A percentile compares a stretch with the other conserved stretches of the same genome.
Evolutionary conservation across 2,329 filamentous ascomycete species (phyloP).

Genomic region (Arachnopeziza araneosa): DNA sequence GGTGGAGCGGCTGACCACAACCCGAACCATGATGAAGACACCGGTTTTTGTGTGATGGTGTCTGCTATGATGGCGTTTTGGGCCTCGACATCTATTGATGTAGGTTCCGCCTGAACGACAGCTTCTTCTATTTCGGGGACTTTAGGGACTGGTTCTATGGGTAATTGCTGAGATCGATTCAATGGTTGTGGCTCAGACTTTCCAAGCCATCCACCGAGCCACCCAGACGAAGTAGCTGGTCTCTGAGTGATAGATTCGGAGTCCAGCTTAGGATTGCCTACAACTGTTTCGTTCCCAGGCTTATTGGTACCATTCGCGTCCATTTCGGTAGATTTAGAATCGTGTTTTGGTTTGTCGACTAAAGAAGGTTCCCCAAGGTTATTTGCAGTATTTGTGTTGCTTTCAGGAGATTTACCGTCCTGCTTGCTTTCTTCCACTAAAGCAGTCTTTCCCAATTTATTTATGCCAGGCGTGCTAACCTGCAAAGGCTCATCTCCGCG

Average conservation of each 20-base stretch:
- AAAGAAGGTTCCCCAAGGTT: too few relatives aligned
- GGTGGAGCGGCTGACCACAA: conserved; percentile 24
- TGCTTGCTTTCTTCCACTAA: not conserved
- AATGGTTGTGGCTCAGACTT: conserved; percentile 9
- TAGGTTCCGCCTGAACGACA: not conserved
- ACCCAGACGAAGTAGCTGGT: conserved; percentile 38
- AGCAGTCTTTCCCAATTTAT: not conserved
- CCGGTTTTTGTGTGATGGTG: not conserved
- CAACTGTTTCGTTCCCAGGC: too few relatives aligned
- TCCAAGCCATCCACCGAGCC: conserved; percentile 50
- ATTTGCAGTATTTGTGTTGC: too few relatives aligned
- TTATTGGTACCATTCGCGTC: too few relatives aligned
- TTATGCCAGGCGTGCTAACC: not conserved
- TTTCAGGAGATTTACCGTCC: not conserved
- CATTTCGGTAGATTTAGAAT: too few relatives aligned
- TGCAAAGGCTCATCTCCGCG: not conserved
- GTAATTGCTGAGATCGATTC: not conserved
- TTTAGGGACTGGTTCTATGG: not conserved
- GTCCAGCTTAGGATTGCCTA: not conserved
- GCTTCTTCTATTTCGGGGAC: not conserved
- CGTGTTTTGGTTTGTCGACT: too few relatives aligned
- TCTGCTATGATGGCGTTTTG: not conserved
- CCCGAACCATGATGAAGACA: conserved; percentile 26
- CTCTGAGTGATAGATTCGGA: conserved; percentile 4
- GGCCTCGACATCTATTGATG: not conserved